phyloP scores from a whole-genome alignment of 352 stramenopile genomes.

The Thraustochytrium sp. region DNA sequence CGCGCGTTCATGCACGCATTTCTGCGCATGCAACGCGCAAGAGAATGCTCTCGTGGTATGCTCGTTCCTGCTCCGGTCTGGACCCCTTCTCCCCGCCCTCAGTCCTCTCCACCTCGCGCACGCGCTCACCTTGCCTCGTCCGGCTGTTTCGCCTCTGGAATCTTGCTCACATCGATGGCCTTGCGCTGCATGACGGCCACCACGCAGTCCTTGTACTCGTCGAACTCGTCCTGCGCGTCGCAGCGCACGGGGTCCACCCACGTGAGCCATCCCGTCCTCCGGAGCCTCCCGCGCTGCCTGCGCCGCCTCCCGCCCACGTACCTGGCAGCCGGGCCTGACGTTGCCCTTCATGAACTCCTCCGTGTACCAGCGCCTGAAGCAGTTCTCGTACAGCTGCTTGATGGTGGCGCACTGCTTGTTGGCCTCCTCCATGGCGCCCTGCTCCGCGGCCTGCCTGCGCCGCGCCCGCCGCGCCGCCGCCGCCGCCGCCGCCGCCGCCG shows the following conservation, averaged over 20 bases:
- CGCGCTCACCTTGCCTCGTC: not conserved
- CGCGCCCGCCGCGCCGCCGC: no score
- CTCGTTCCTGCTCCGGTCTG: no score
- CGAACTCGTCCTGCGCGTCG: constrained; percentile 19
- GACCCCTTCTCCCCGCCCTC: no score
- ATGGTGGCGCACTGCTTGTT: constrained; percentile 30
- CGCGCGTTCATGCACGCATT: no score
- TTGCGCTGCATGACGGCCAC: not conserved
- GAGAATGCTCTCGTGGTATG: no score
- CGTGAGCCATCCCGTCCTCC: no score
- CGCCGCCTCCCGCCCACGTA: not conserved
- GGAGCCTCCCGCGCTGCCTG: not conserved
- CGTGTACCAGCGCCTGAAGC: constrained; percentile 27
- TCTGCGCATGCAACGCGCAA: no score
- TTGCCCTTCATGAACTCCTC: constrained; percentile 43
- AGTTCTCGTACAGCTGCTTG: constrained; percentile 35
- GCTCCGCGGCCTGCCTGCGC: not conserved
- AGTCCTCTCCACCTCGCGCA: no score
- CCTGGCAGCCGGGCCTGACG: constrained; percentile 21
- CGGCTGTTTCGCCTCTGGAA: not conserved
- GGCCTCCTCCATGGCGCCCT: not conserved
- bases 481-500: no score
- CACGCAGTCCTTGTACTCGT: constrained; percentile 38
- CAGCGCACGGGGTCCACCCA: no score
- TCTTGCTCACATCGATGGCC: not conserved